Conservation (phyloP, 2,329 filamentous ascomycete genomes). For the Knoxdaviesia proteae region DNA sequence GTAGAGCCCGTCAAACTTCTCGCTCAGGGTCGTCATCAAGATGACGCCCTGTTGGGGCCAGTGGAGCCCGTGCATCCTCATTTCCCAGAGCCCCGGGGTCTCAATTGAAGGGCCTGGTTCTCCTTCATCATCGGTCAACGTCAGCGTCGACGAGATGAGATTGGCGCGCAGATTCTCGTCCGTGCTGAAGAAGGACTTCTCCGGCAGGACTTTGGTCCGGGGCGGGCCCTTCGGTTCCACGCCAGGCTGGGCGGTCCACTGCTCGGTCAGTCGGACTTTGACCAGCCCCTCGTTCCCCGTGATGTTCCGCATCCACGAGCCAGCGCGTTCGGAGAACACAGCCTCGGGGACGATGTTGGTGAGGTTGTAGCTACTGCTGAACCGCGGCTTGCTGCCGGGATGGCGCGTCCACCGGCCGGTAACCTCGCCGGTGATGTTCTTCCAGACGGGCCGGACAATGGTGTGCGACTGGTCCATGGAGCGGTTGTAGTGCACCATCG, state of each 20-base stretch:
- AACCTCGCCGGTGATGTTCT: constrained; percentile 58
- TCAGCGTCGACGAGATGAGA: no score
- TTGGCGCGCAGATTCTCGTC: no score
- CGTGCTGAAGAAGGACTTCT: no score
- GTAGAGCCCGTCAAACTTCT: constrained; percentile 87
- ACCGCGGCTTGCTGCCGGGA: constrained; percentile 23
- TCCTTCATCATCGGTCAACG: no score
- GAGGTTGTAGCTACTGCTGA: constrained; percentile 36
- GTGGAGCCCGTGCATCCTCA: constrained; percentile 67
- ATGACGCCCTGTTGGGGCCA: constrained; percentile 64
- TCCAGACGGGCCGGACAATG: constrained; percentile 35
- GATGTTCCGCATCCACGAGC: constrained; percentile 58
- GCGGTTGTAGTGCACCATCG: constrained; percentile 33
- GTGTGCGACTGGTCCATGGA: constrained; percentile 23
- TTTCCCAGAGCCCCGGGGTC: constrained; percentile 45
- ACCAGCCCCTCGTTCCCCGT: constrained; percentile 53
- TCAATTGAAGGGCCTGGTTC: no score
- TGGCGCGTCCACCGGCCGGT: constrained; percentile 55
- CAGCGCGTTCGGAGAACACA: constrained; percentile 37
- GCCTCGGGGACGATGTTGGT: constrained; percentile 42
- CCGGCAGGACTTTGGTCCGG: no score
- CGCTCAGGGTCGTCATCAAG: constrained; percentile 71
- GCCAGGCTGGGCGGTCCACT: no score
- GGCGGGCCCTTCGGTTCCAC: no score
- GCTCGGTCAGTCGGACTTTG: constrained; percentile 11